Base-by-base conservation (phyloP, 768 basidiomycete genomes). In the Leccinum uliginosum region DNA sequence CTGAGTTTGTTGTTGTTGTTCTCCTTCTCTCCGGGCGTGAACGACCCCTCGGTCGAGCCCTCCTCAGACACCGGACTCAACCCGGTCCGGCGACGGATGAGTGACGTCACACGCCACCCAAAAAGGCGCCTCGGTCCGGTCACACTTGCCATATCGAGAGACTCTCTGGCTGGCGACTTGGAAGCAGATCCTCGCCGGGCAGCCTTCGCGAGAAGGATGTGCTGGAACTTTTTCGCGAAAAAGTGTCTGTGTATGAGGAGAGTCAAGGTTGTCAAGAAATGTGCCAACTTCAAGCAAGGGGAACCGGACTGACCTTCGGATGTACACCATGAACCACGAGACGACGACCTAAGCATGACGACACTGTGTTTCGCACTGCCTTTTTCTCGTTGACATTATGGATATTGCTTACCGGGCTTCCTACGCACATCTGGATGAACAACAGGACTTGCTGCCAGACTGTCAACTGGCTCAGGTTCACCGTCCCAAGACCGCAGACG, bases 321-420 rank as follows among this genome's bases (percentile, higher is more conserved):
- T 80, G 56, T 85, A 81, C 26, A 96, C 91, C 71, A 91, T 89
- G 56, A 91, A 76, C 87, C 91, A 91, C 0, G 91, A 91, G 7
- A 93, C 82, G 14, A 85, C 65, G 38, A 92, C 83, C 85, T 92
- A 51, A 51, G n/a, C 40, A 44, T 23, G 21, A 8, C 14, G 6
- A 26, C 24, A 46, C 12, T 1, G 5, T 5, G 6, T 19, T 11
- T 21, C 19, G n/a, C 27, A 49, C 17, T 23, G 6, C n/a, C 26
- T 24, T 34, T 1, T 32, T 19, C 12, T 30, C 24, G 24, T 23
- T 32, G 24, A 5, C 14, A 4, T 32, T 26, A 6, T 11, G 47
- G 23, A 51, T 48, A n/a, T 23, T 19, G 78, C 87, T 66, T 60
- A 91, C 89, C 34, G 86, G 86, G 61, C 78, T 88, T 8, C 89